Conservation (phyloP, 140 eudicot species). For the Stevia rebaudiana region DNA sequence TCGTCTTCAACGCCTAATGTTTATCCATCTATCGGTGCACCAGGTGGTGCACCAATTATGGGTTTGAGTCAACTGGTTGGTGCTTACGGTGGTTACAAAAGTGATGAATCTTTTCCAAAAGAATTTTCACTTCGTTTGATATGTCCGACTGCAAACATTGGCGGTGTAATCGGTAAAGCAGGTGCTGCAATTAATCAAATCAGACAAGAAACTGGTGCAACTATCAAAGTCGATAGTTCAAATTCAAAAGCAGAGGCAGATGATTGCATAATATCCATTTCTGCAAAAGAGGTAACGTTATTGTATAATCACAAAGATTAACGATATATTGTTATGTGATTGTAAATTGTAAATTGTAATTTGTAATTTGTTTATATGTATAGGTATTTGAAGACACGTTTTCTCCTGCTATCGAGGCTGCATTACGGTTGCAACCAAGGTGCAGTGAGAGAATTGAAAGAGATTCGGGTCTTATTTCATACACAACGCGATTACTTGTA, state of each 20-base stretch:
- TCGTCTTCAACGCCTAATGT: constrained; percentile 46
- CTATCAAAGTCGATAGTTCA: constrained; percentile 81
- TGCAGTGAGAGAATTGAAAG: constrained; percentile 91
- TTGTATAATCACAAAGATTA: neutral
- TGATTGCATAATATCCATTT: constrained; percentile 72
- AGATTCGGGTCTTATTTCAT: constrained; percentile 80
- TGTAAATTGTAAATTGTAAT: no score
- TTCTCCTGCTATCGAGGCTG: constrained; percentile 90
- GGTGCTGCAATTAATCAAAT: constrained; percentile 87
- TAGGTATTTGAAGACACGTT: constrained; percentile 76
- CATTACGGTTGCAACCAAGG: constrained; percentile 82
- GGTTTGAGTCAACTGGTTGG: constrained; percentile 64
- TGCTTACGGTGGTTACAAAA: constrained; percentile 84
- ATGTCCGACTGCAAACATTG: constrained; percentile 82
- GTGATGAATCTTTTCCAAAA: constrained; percentile 55
- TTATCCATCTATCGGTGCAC: constrained; percentile 51
- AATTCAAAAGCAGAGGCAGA: constrained; percentile 69
- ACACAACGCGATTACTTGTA: constrained; percentile 79
- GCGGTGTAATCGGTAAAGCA: constrained; percentile 91
- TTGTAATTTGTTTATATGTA: constrained; percentile 8
- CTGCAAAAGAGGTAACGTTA: constrained; percentile 68
- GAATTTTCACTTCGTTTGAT: constrained; percentile 79
- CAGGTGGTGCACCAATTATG: constrained; percentile 63
- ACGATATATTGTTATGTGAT: neutral
- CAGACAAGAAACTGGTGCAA: constrained; percentile 85